Percentiles rank a stretch among this genome's conserved stretches.
These are phyloP conservation scores for Fusarium nurragi DNA, from an alignment of 2,329 filamentous ascomycete species.

Conservation along the genomic window DNA sequence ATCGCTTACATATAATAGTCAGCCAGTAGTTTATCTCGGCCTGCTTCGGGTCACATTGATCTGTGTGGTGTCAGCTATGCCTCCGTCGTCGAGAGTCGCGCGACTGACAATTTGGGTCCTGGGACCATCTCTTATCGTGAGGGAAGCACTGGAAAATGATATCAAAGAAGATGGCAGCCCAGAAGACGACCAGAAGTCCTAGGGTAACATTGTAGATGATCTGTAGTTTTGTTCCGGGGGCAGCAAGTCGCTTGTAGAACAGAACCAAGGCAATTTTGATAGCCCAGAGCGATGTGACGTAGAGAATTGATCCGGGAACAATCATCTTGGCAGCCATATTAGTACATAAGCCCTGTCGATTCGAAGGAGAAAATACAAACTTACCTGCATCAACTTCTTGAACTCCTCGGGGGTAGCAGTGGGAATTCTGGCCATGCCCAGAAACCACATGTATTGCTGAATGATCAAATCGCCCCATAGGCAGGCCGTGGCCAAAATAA, in stretches of 20 bases:
- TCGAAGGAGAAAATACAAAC: not conserved
- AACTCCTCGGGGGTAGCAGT: slow-evolving; percentile 37
- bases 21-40: slow-evolving; percentile 39
- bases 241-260: slow-evolving; percentile 54
- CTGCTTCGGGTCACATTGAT: slow-evolving; percentile 33
- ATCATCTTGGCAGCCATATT: slow-evolving; percentile 46
- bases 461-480: slow-evolving; percentile 38
- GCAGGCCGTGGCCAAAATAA: slow-evolving; percentile 31
- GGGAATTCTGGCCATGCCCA: slow-evolving; percentile 42
- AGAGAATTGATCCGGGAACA: slow-evolving; percentile 52
- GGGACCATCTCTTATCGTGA: slow-evolving; percentile 46
- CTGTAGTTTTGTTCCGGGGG: slow-evolving; percentile 48
- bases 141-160: slow-evolving; percentile 54
- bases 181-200: slow-evolving; percentile 45
- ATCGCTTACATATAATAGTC: slow-evolving; percentile 30
- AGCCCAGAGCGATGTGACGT: slow-evolving; percentile 53
- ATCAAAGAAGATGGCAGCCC: slow-evolving; percentile 50
- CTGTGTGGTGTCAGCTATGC: slow-evolving; percentile 3
- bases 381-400: slow-evolving; percentile 42
- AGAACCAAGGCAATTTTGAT: slow-evolving; percentile 54
- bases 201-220: slow-evolving; percentile 51
- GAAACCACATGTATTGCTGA: slow-evolving; percentile 41
- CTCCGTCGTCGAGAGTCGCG: fast-evolving
- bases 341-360: not conserved
- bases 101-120: slow-evolving; percentile 38